Evolutionary conservation across 2,329 filamentous ascomycete species (phyloP).

Genomic region (Cytospora mali): DNA sequence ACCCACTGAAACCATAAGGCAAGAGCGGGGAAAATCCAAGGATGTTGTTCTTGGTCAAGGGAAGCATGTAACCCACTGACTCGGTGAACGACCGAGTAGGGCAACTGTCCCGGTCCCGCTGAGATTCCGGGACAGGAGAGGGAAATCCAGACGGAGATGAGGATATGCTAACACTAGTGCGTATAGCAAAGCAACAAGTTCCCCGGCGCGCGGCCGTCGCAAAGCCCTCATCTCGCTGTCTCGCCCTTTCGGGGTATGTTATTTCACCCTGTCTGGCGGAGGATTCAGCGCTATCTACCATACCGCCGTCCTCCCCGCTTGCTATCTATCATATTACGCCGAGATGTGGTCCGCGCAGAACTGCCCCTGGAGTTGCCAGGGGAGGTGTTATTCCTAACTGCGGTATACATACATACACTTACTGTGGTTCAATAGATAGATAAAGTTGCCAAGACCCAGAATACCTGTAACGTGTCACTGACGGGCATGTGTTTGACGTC

Average conservation of each 20-base stretch:
- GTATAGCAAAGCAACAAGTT: too few relatives aligned
- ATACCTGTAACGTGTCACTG: background rate
- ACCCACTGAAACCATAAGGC: conserved; percentile 1
- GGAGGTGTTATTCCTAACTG: background rate
- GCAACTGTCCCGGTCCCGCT: too few relatives aligned
- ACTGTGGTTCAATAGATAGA: background rate
- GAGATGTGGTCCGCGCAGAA: too few relatives aligned
- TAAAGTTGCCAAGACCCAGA: background rate
- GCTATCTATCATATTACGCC: background rate
- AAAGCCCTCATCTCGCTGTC: background rate
- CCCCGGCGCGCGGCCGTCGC: background rate
- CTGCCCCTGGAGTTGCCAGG: too few relatives aligned
- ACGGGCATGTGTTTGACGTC: background rate
- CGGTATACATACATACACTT: background rate
- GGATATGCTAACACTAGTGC: background rate
- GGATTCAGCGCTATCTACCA: background rate
- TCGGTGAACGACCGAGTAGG: background rate
- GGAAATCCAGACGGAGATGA: background rate
- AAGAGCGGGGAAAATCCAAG: background rate
- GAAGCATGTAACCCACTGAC: background rate
- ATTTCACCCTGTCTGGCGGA: background rate
- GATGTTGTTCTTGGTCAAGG: background rate
- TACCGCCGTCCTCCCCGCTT: background rate
- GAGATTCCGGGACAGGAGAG: background rate
- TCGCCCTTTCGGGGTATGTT: background rate